Percentiles rank a stretch among this genome's conserved stretches.
phyloP scores from a whole-genome alignment of 768 basidiomycete genomes.

The Leccinum pellstonianum region DNA sequence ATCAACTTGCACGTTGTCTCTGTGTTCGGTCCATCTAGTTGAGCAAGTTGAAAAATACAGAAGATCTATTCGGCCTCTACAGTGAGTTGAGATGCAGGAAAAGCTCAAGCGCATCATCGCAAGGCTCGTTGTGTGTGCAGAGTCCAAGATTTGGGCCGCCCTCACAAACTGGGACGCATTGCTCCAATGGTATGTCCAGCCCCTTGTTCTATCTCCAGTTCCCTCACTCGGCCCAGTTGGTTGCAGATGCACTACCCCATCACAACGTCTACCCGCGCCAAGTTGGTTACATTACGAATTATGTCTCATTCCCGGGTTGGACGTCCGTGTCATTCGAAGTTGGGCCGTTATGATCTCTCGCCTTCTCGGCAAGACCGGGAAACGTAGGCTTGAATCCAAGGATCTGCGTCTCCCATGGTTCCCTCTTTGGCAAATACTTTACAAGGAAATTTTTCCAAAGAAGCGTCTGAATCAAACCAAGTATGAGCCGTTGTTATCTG shows the following conservation, averaged over 20 bases:
- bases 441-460: conserved; percentile 77
- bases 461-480: conserved; percentile 56
- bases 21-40: too few species aligned
- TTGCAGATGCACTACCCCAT: conserved; percentile 80
- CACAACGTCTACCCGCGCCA: conserved; percentile 62
- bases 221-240: conserved; percentile 53
- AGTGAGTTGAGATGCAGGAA: conserved; percentile 51
- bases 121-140: conserved; percentile 68
- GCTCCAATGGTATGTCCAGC: conserved; percentile 62
- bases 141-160: conserved; percentile 71
- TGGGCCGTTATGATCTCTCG: conserved; percentile 81
- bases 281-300: conserved; percentile 71
- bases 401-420: conserved; percentile 74
- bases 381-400: conserved; percentile 61
- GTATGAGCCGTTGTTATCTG: conserved; percentile 39
- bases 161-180: conserved; percentile 78
- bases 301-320: conserved; percentile 73
- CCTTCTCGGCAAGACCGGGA: conserved; percentile 65
- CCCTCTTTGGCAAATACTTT: conserved; percentile 71
- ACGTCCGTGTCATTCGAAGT: conserved; percentile 64
- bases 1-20: too few species aligned
- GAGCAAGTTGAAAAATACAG: too few species aligned
- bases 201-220: not conserved
- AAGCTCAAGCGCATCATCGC: conserved; percentile 68
- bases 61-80: too few species aligned